Base-by-base conservation (phyloP, 2,329 filamentous ascomycete genomes). In the Colletotrichum siamense region DNA sequence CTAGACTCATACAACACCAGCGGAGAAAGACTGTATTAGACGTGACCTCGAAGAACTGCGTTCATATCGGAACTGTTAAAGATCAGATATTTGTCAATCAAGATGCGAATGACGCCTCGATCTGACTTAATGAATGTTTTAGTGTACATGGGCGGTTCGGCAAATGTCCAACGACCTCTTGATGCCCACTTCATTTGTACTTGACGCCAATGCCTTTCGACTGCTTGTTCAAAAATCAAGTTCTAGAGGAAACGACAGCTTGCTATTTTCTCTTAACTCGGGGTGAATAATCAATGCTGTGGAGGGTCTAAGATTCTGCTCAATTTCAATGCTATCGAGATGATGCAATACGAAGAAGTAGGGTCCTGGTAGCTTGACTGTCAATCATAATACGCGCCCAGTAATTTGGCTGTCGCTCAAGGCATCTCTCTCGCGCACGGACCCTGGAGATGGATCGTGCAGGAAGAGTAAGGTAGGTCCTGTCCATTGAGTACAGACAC, bases 221-320 rank as follows among this genome's bases (percentile, higher is more conserved):
- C 36, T 44, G 16, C 16, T 44, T 44, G 16, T 44, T 44, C 8
- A n/a, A 44, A 6, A 44, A 44, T 44, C 8, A 44, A 18, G 16
- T 44, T 44, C 36, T n/a, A 44, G 8, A 44, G 39, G 39, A n/a
- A 44, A 44, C 18, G 16, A 18, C 16, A 44, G 39, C 39, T 44
- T 39, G 15, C 16, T 18, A 10, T 10, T n/a, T 44, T 39, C 0
- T 44, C 16, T 44, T 18, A 44, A 44, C 16, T 44, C 16, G 0
- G 39, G 16, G 36, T 6, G 16, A 44, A 0, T 44, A 3, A 9
- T 18, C 0, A 2, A 39, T 0, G 16, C 16, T 9, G 36, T 44
- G 36, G 2, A 3, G 8, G 18, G 18, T 44, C 39, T n/a, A 6
- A 44, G 18, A n/a, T 6, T 44, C 0, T n/a, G 18, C 8, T 44